Percentiles rank a stretch among this genome's conserved stretches.
Conservation (phyloP, 331 rosid genomes). For the Cucumis variabilis region DNA sequence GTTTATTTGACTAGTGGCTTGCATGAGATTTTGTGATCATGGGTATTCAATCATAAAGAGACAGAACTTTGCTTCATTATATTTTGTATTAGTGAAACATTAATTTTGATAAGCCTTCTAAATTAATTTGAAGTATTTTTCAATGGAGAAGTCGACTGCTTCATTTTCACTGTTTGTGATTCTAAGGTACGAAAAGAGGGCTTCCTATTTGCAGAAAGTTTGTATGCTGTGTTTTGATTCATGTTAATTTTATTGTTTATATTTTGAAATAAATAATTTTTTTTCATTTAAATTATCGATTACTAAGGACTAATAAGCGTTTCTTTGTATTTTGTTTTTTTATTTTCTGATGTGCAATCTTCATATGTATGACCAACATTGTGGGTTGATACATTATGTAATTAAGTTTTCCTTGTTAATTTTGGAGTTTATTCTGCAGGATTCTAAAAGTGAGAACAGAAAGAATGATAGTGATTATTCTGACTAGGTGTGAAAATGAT, state of each 20-base stretch:
- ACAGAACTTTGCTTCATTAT: not conserved
- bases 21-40: conserved; percentile 1
- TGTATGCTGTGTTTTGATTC: not conserved
- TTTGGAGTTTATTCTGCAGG: conserved; percentile 54
- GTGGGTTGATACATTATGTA: conserved; percentile 31
- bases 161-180: not conserved
- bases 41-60: not conserved
- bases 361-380: not conserved
- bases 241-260: not conserved
- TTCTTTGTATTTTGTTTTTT: not conserved
- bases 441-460: conserved; percentile 61
- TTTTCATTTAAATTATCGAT: conserved; percentile 17
- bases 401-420: conserved; percentile 38
- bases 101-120: not conserved
- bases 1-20: not conserved
- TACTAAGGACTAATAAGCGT: not conserved
- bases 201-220: not conserved
- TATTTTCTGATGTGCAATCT: conserved; percentile 9
- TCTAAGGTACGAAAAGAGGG: not conserved
- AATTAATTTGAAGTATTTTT: conserved; percentile 1
- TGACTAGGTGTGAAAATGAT: conserved; percentile 87
- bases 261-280: not conserved
- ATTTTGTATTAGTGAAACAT: not conserved
- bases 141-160: not conserved
- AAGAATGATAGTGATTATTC: conserved; percentile 50